These are phyloP conservation scores for Penicillium sp. DNA, from an alignment of 2,329 filamentous ascomycete species.

Conservation along the genomic window DNA sequence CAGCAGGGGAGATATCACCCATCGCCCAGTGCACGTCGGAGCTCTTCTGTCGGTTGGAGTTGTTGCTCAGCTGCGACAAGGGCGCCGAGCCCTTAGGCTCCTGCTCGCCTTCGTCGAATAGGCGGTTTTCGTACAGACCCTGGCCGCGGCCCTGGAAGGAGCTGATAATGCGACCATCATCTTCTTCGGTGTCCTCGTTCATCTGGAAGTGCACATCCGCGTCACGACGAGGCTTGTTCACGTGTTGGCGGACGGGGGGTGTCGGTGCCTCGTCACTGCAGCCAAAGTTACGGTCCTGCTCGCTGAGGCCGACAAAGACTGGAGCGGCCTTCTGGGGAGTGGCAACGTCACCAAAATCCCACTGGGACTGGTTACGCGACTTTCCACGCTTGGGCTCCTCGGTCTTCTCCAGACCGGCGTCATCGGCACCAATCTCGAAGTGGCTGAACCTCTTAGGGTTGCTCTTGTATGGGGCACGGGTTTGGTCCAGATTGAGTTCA, in stretches of 20 bases:
- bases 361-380: not conserved
- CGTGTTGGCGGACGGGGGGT: slow-evolving; percentile 53
- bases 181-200: slow-evolving; percentile 63
- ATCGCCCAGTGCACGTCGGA: slow-evolving; percentile 78
- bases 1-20: slow-evolving; percentile 52
- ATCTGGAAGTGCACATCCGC: slow-evolving; percentile 82
- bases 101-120: slow-evolving; percentile 56
- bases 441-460: slow-evolving; percentile 80
- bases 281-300: slow-evolving; percentile 77
- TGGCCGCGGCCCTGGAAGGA: slow-evolving; percentile 66
- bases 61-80: slow-evolving; percentile 64
- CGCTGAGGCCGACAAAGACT: slow-evolving; percentile 55
- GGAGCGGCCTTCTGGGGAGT: slow-evolving; percentile 74
- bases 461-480: slow-evolving; percentile 50
- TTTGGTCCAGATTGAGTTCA: not conserved
- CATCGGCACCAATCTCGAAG: slow-evolving; percentile 33
- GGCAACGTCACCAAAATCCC: slow-evolving; percentile 77
- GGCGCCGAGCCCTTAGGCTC: slow-evolving; percentile 39
- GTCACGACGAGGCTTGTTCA: slow-evolving; percentile 71
- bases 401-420: slow-evolving; percentile 39
- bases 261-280: slow-evolving; percentile 62
- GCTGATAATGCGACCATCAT: slow-evolving; percentile 39
- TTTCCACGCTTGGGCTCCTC: slow-evolving; percentile 67
- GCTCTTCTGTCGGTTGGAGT: slow-evolving; percentile 70
- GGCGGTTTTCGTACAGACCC: slow-evolving; percentile 73